A percentile compares a stretch with the other conserved stretches of the same genome.
Evolutionary conservation across 208 protist genomes (phyloP).

Genomic region (Cochliopodium minus): DNA sequence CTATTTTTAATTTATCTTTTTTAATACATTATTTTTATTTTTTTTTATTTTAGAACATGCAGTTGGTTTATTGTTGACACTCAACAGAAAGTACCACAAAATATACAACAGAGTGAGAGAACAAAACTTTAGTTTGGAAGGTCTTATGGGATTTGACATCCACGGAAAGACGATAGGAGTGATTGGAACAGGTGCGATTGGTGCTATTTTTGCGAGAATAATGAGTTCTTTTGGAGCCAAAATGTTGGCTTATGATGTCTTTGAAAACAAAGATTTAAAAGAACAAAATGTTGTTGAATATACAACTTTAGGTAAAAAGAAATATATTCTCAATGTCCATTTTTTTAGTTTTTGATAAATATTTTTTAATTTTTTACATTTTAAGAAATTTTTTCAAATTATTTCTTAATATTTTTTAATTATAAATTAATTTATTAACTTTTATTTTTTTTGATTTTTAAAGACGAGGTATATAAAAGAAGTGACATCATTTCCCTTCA

Average conservation of each 20-base stretch:
- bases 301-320: no score
- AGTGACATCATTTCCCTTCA: conserved; percentile 50
- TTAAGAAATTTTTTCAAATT: no score
- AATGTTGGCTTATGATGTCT: conserved; percentile 37
- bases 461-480: conserved; percentile 33
- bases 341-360: no score
- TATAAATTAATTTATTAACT: no score
- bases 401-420: no score
- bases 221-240: conserved; percentile 24
- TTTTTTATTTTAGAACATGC: no score
- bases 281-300: neutral
- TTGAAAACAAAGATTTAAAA: conserved; percentile 13
- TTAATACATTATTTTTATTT: no score
- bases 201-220: conserved; percentile 20
- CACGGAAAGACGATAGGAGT: conserved; percentile 39
- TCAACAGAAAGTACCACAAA: conserved; percentile 34
- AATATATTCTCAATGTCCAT: no score
- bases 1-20: no score
- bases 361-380: no score
- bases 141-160: conserved; percentile 41
- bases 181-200: conserved; percentile 51
- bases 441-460: neutral
- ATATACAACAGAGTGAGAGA: conserved; percentile 28
- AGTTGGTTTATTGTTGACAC: conserved; percentile 24
- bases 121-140: conserved; percentile 35